Conservation (phyloP, 169 alveolate species). For the Cryptosporidium felis region DNA sequence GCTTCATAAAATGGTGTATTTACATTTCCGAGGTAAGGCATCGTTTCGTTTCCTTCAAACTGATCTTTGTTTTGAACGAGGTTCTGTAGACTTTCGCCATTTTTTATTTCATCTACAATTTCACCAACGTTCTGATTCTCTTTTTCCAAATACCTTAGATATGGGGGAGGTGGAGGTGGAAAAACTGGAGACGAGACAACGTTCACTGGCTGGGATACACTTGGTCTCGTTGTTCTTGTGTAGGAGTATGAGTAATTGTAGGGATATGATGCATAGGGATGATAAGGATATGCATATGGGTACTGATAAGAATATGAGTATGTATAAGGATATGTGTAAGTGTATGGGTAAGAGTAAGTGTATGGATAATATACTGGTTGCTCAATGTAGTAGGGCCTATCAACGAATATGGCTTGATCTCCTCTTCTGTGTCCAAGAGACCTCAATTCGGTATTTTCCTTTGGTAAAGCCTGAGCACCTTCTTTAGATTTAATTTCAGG, state of each 20-base stretch:
- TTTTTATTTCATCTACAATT: neutral
- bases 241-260: slow-evolving; percentile 54
- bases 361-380: slow-evolving; percentile 31
- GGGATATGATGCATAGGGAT: neutral
- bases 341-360: slow-evolving; percentile 12
- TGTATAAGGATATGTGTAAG: slow-evolving; percentile 37
- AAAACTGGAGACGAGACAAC: neutral
- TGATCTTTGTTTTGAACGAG: too few species aligned
- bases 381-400: neutral
- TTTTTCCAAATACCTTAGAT: slow-evolving; percentile 45
- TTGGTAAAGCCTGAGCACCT: too few species aligned
- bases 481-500: too few species aligned
- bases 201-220: neutral
- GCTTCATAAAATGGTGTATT: too few species aligned
- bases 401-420: slow-evolving; percentile 31
- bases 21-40: too few species aligned
- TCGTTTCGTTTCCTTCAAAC: too few species aligned
- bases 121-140: neutral
- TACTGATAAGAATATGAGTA: neutral
- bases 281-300: too few species aligned
- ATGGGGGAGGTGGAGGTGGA: slow-evolving; percentile 55
- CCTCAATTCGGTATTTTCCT: slow-evolving; percentile 1
- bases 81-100: too few species aligned
- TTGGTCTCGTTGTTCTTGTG: slow-evolving; percentile 60
- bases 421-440: slow-evolving; percentile 62